phyloP scores from a whole-genome alignment of 2,329 filamentous ascomycete genomes.

The Aspergillus pseudoterreus region DNA sequence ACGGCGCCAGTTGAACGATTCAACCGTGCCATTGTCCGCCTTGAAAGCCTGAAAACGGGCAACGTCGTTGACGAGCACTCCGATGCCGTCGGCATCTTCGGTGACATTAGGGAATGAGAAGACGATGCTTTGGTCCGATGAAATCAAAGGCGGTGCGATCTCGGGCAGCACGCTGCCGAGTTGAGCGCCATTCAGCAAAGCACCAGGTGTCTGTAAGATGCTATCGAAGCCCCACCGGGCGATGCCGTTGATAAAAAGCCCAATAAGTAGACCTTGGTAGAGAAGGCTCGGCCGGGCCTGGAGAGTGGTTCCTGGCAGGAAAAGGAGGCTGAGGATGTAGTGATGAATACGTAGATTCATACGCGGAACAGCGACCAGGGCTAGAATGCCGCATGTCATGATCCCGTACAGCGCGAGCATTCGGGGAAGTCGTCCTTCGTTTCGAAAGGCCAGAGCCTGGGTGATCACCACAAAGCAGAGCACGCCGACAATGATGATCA shows the following conservation, averaged over 20 bases:
- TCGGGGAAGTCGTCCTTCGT: constrained; percentile 54
- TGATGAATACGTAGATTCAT: constrained; percentile 62
- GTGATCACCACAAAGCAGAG: constrained; percentile 52
- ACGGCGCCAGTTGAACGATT: constrained; percentile 34
- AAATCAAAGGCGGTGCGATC: constrained; percentile 33
- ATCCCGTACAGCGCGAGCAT: constrained; percentile 44
- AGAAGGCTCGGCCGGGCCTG: constrained; percentile 57
- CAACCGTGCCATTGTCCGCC: constrained; percentile 32
- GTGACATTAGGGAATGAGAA: constrained; percentile 25
- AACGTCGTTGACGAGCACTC: constrained; percentile 60
- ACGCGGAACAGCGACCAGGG: constrained; percentile 52
- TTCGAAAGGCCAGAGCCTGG: constrained; percentile 55
- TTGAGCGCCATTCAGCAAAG: constrained; percentile 40
- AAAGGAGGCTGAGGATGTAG: constrained; percentile 58
- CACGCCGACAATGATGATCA: constrained; percentile 51
- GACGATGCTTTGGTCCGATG: not conserved
- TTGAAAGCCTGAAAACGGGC: constrained; percentile 54
- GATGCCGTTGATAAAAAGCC: constrained; percentile 61
- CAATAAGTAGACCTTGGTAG: constrained; percentile 59
- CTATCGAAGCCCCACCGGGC: constrained; percentile 62
- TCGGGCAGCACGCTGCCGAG: constrained; percentile 31
- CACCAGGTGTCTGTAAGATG: constrained; percentile 55
- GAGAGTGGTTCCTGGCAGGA: constrained; percentile 56
- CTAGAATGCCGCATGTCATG: constrained; percentile 40
- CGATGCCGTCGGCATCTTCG: constrained; percentile 49